These are phyloP conservation scores for Centrapalus pauciflorus DNA, from an alignment of 129 eudicot genomes.

Conservation along the genomic window DNA sequence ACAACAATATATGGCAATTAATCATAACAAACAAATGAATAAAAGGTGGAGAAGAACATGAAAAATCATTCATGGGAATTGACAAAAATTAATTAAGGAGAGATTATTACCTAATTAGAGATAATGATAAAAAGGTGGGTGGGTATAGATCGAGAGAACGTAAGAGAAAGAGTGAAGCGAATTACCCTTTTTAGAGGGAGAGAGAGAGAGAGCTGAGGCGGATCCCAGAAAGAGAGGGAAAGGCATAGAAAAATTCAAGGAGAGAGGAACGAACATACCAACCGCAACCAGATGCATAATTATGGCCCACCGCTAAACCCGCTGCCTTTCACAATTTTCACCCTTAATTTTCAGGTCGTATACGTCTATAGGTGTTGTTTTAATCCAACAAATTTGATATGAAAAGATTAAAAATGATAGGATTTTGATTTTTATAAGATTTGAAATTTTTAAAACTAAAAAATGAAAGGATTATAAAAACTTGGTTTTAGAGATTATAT, in stretches of 20 bases:
- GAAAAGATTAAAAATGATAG: too few species aligned
- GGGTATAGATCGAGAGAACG: constrained; percentile 4
- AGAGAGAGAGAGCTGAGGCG: background rate
- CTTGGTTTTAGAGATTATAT: too few species aligned
- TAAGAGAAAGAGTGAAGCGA: constrained; percentile 17
- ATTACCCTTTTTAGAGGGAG: constrained; percentile 12
- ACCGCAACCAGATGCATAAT: background rate
- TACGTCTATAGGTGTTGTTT: too few species aligned
- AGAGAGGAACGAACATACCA: background rate
- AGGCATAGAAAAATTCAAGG: constrained; percentile 17
- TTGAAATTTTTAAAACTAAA: too few species aligned
- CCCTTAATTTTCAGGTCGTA: too few species aligned
- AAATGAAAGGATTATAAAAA: too few species aligned
- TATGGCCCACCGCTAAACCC: constrained; percentile 8
- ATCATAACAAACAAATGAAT: background rate
- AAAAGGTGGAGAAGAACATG: background rate
- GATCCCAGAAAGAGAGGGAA: constrained; percentile 13
- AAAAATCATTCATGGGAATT: background rate
- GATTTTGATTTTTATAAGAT: too few species aligned
- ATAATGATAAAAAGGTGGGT: background rate
- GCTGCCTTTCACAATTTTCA: too few species aligned
- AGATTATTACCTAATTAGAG: constrained; percentile 16
- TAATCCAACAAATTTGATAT: too few species aligned
- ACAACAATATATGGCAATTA: background rate
- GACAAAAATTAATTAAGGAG: too few species aligned